Conservation (phyloP, 2,329 filamentous ascomycete genomes). For the Zasmidium angulare region DNA sequence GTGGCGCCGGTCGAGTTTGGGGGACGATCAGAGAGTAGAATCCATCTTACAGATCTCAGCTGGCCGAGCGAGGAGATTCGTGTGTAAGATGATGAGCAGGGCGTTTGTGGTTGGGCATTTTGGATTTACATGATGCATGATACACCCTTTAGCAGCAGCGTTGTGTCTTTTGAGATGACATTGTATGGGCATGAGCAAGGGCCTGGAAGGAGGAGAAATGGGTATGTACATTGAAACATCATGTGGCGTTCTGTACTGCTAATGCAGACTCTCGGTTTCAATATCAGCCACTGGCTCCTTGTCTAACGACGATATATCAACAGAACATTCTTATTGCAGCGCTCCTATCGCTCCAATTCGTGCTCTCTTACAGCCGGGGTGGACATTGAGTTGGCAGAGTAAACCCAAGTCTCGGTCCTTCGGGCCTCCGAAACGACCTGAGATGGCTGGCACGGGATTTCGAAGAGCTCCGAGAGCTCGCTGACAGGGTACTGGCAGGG, state of each 20-base stretch:
- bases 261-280: no score
- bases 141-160: not conserved
- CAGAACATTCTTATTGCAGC: no score
- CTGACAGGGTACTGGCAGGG: no score
- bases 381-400: no score
- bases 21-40: constrained; percentile 23
- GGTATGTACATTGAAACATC: not conserved
- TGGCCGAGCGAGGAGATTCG: not conserved
- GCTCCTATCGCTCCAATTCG: no score
- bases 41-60: not conserved
- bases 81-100: not conserved
- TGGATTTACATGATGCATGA: not conserved
- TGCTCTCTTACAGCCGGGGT: no score
- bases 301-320: no score
- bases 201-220: no score
- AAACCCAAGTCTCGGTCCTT: not conserved
- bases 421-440: not conserved
- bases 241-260: not conserved
- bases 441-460: not conserved
- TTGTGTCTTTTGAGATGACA: not conserved
- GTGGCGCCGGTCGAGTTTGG: constrained; percentile 13
- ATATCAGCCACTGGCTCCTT: no score
- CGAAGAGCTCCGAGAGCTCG: not conserved
- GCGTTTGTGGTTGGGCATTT: not conserved
- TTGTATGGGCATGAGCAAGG: no score